A percentile compares a stretch with the other conserved stretches of the same genome.
Conservation (phyloP, 306 rosid species). For the Fragaria nilgerrensis region DNA sequence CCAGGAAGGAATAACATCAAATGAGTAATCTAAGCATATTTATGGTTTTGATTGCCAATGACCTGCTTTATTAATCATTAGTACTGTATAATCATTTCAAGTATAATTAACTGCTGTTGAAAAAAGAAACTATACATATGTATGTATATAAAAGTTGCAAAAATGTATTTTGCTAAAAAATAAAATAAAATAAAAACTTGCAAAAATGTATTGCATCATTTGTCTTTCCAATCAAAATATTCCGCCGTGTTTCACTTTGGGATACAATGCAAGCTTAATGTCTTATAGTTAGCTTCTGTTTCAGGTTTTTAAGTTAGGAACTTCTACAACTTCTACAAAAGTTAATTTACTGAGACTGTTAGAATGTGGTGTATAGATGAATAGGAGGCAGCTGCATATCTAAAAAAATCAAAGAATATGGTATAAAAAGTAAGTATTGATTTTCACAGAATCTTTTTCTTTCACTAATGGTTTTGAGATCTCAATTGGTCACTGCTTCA, state of each 20-base stretch:
- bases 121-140: background rate
- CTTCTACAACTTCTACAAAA: background rate
- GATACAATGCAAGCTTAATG: background rate
- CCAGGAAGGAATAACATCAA: background rate
- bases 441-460: background rate
- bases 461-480: background rate
- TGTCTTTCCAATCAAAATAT: background rate
- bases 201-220: background rate
- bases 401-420: background rate
- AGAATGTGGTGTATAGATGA: background rate
- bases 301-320: background rate
- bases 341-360: background rate
- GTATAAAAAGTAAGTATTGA: background rate
- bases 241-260: no score
- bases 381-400: background rate
- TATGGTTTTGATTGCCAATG: background rate
- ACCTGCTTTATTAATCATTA: background rate
- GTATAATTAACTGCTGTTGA: background rate
- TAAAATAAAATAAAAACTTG: no score
- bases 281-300: background rate
- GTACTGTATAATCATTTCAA: background rate
- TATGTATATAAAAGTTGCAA: background rate
- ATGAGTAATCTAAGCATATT: background rate
- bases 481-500: background rate
- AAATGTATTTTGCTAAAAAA: background rate